A percentile compares a stretch with the other conserved stretches of the same genome.
These are phyloP conservation scores for Aspergillus aculeatus DNA, from an alignment of 2,329 filamentous ascomycete genomes.

Conservation along the genomic window DNA sequence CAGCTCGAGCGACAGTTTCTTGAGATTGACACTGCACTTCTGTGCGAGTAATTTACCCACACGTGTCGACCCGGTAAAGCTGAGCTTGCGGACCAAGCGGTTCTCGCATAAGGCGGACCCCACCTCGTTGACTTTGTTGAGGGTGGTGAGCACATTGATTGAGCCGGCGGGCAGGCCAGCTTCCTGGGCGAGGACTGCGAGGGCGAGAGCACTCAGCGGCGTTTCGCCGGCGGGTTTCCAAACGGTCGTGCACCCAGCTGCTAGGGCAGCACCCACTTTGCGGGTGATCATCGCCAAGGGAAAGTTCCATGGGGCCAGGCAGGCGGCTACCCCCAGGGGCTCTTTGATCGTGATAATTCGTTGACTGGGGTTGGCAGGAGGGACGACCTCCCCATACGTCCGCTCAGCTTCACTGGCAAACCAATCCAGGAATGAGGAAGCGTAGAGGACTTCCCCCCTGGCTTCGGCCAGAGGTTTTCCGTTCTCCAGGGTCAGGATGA, in stretches of 20 bases:
- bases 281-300: no score
- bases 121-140: slow-evolving; percentile 6
- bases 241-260: slow-evolving; percentile 39
- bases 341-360: no score
- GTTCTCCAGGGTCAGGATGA: slow-evolving; percentile 59
- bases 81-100: slow-evolving; percentile 8
- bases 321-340: no score
- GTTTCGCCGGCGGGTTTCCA: slow-evolving; percentile 38
- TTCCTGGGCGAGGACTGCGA: slow-evolving; percentile 25
- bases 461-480: slow-evolving; percentile 52
- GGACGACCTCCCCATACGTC: no score
- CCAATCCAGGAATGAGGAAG: no score
- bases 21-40: no score
- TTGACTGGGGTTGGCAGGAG: no score
- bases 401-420: no score
- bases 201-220: slow-evolving; percentile 31
- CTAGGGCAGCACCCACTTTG: slow-evolving; percentile 31
- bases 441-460: no score
- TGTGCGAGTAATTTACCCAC: slow-evolving; percentile 7
- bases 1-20: no score
- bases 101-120: slow-evolving; percentile 8
- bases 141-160: slow-evolving; percentile 20
- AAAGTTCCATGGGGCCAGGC: no score
- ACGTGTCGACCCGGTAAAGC: slow-evolving; percentile 14
- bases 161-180: slow-evolving; percentile 35